phyloP scores from a whole-genome alignment of 1,284 basidiomycete genomes.

The Trichosporon asahii region DNA sequence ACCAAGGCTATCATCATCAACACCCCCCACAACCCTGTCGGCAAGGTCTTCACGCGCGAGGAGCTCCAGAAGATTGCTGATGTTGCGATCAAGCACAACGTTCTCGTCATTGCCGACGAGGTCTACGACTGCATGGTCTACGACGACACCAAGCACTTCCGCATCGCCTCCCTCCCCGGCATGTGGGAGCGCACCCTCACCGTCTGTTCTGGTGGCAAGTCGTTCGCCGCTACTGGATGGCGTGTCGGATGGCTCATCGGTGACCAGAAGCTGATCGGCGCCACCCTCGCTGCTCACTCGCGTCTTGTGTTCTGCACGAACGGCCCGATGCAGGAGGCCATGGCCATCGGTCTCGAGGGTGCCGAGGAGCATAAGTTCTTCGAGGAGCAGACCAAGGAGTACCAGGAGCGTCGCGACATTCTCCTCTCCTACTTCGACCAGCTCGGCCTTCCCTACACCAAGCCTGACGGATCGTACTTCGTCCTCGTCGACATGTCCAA shows the following conservation, averaged over 20 bases:
- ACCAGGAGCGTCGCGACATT: conserved; percentile 72
- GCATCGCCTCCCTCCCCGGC: conserved; percentile 87
- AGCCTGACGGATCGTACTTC: conserved; percentile 87
- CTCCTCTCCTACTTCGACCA: conserved; percentile 75
- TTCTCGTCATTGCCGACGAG: conserved; percentile 93
- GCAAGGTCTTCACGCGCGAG: conserved; percentile 82
- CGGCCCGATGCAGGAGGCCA: conserved; percentile 86
- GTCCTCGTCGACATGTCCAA: conserved; percentile 80
- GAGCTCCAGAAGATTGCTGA: conserved; percentile 82
- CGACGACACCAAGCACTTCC: conserved; percentile 80
- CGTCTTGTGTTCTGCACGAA: conserved; percentile 94
- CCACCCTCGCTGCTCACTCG: conserved; percentile 83
- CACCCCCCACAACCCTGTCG: conserved; percentile 93
- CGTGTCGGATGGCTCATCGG: conserved; percentile 92
- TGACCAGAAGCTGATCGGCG: conserved; percentile 73
- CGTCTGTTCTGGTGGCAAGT: conserved; percentile 76
- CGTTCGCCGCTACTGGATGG: conserved; percentile 99
- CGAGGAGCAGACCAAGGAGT: conserved; percentile 70
- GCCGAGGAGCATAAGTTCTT: conserved; percentile 74
- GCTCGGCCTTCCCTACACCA: conserved; percentile 79
- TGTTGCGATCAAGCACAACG: conserved; percentile 85
- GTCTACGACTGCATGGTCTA: conserved; percentile 97
- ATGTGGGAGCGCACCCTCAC: conserved; percentile 96
- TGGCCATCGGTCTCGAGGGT: conserved; percentile 77
- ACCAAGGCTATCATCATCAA: conserved; percentile 92